These are phyloP conservation scores for Cerioporus squamosus DNA, from an alignment of 1,284 basidiomycete species.

Conservation along the genomic window DNA sequence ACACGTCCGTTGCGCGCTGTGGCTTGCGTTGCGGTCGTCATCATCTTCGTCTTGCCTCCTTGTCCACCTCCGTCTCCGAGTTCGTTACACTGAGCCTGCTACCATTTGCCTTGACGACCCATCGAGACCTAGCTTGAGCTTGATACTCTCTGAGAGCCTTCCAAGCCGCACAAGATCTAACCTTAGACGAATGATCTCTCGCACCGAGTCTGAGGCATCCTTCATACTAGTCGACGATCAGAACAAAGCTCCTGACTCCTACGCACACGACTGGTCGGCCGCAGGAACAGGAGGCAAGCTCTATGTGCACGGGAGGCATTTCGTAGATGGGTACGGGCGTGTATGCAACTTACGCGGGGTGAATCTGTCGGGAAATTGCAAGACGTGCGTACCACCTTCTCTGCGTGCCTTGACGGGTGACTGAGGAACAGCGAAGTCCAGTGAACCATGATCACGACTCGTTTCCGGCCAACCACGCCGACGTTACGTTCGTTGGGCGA, in stretches of 20 bases:
- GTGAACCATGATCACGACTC: conserved; percentile 61
- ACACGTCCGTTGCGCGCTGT: no score
- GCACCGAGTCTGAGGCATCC: conserved; percentile 37
- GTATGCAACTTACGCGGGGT: conserved; percentile 81
- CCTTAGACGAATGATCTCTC: conserved; percentile 20
- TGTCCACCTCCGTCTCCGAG: no score
- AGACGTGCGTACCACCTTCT: conserved; percentile 62
- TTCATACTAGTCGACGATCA: conserved; percentile 35
- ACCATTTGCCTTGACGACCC: no score
- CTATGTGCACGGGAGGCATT: conserved; percentile 67
- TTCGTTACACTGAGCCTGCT: no score
- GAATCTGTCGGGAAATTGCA: conserved; percentile 82
- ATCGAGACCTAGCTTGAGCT: no score
- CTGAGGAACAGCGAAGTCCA: conserved; percentile 47
- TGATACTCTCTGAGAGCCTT: no score
- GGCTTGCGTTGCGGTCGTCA: no score
- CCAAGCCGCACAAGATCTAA: no score
- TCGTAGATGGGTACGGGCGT: conserved; percentile 77
- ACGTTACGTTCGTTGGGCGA: conserved; percentile 79
- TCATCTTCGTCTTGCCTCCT: no score
- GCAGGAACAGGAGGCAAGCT: conserved; percentile 62
- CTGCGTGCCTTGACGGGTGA: not conserved
- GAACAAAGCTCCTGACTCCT: conserved; percentile 28
- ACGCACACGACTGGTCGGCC: conserved; percentile 77
- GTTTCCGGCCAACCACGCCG: conserved; percentile 65